Evolutionary conservation across 768 basidiomycete species (phyloP), one percentile per base, ranked within the genome.

Genomic region (Suillus subaureus): DNA sequence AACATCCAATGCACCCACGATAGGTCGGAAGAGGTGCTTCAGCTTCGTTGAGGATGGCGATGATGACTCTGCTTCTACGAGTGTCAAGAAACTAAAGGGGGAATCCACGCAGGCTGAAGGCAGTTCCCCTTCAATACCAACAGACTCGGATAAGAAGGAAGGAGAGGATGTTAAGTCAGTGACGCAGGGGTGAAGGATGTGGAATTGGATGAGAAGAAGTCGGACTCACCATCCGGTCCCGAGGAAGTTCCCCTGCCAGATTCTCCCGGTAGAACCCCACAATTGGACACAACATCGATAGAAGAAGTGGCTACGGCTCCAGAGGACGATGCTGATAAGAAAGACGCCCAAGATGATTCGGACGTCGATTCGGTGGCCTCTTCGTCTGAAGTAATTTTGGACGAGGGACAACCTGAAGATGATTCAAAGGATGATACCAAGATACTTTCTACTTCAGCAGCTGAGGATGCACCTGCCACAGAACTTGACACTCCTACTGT

Each of bases 1-100:
- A 35, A 91, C 91, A 1, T 91, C 91, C 31, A 90, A 86, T 70
- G 90, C 91, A 3, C 90, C 91, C 0, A 85, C 85, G 55, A 86
- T 85, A 43, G 87, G 87, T 33, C 81, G 83, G 26, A 92, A 92
- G 77, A 87, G 91, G 68, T 85, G 87, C 49, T 71, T 86, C 72
- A 89, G 87, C 76, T 78, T 65, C 79, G 83, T 67, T 52, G 78
- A 66, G 60, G 80, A 76, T 18, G 79, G 79, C 13, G 77, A 78
- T 6, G 81, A 83, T 55, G 80, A 80, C 62, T 72, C 66, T 15
- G 5, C 55, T 31, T 61, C 73, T 9, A 70, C 73, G 42, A 12
- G 62, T 6, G 63, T 72, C 16, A 82, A 82, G 69, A 79, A 82
- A 73, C 74, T 78, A 51, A 81, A 81, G 63, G 80, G 79, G 31